These are phyloP conservation scores for Magnusiomyces clavatus DNA, from an alignment of 1,139 yeast species.

Conservation along the genomic window DNA sequence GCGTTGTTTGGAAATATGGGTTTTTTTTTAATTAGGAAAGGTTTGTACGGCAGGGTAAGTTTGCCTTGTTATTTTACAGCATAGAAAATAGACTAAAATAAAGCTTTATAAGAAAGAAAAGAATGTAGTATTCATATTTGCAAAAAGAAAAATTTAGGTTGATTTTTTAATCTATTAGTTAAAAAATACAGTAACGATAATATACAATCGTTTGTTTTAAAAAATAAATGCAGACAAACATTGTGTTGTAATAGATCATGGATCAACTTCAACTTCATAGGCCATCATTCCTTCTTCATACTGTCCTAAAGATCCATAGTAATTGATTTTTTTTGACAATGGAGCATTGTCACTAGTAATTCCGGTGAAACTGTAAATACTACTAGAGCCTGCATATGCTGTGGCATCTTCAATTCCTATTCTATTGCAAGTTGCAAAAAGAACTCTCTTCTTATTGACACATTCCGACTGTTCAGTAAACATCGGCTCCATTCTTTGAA, in stretches of 20 bases:
- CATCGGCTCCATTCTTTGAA: conserved; percentile 60
- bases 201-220: too few species aligned
- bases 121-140: too few species aligned
- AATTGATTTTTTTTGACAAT: conserved; percentile 8
- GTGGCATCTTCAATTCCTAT: conserved; percentile 66
- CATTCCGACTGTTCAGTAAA: conserved; percentile 27
- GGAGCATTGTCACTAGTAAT: conserved; percentile 2
- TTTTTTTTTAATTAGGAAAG: too few species aligned
- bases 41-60: too few species aligned
- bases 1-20: too few species aligned
- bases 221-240: too few species aligned
- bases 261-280: conserved; percentile 16
- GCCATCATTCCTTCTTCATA: conserved; percentile 21
- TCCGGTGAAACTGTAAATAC: conserved; percentile 18
- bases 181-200: too few species aligned
- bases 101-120: too few species aligned
- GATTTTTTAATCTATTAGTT: too few species aligned
- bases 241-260: not conserved
- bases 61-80: too few species aligned
- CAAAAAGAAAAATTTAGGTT: too few species aligned
- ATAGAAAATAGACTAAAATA: too few species aligned
- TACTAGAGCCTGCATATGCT: conserved; percentile 65
- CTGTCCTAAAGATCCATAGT: conserved; percentile 22
- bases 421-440: conserved; percentile 56
- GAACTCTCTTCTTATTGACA: conserved; percentile 22